These are phyloP conservation scores for Phytopythium vexans DNA, from an alignment of 352 stramenopile species.

Conservation along the genomic window DNA sequence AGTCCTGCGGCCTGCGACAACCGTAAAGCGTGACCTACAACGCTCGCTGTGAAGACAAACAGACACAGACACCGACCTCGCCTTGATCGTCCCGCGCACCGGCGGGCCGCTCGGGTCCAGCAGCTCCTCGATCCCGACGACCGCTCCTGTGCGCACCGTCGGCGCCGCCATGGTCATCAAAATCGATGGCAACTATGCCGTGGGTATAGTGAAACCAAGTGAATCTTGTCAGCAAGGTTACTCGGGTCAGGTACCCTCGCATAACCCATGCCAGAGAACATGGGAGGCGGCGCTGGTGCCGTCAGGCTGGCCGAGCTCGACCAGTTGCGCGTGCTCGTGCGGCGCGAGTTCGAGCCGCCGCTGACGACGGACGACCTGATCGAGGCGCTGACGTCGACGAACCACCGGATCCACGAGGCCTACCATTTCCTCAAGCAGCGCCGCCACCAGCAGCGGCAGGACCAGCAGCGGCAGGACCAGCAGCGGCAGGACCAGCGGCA, in stretches of 20 bases:
- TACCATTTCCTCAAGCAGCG: constrained; percentile 47
- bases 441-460: constrained; percentile 11
- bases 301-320: constrained; percentile 17
- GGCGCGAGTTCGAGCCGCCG: constrained; percentile 57
- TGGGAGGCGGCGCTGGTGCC: too few species aligned
- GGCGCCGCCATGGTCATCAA: not conserved
- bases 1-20: constrained; percentile 45
- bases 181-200: too few species aligned
- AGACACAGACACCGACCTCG: constrained; percentile 24
- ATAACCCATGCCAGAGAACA: too few species aligned
- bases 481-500: not conserved
- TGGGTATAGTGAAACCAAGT: too few species aligned
- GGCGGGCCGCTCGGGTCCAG: constrained; percentile 12
- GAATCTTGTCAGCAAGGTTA: too few species aligned
- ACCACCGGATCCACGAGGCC: constrained; percentile 44
- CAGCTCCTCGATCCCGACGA: constrained; percentile 52
- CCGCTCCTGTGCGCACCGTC: constrained; percentile 4
- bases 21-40: not conserved
- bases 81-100: constrained; percentile 41
- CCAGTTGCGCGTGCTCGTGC: constrained; percentile 51
- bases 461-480: not conserved
- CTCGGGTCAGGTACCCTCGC: too few species aligned
- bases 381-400: constrained; percentile 32
- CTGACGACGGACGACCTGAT: constrained; percentile 43
- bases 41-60: too few species aligned